Conservation (phyloP, 1,139 yeast genomes). For the Hyphopichia fennica region DNA sequence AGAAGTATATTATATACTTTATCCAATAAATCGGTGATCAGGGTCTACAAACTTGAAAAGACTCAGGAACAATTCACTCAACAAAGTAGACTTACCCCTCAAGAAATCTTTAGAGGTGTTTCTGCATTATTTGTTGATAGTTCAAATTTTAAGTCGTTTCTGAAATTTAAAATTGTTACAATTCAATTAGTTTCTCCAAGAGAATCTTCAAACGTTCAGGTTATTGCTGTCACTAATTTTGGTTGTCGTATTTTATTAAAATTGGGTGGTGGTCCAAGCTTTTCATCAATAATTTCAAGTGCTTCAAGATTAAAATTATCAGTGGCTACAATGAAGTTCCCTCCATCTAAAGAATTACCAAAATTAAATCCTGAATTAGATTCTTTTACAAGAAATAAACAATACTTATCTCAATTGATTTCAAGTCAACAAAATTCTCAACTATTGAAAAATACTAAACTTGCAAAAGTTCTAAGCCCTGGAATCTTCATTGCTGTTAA, state of each 20-base stretch:
- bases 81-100: constrained; percentile 43
- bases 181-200: constrained; percentile 59
- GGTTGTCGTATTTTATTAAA: constrained; percentile 81
- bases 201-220: constrained; percentile 71
- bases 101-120: constrained; percentile 55
- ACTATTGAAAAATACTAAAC: constrained; percentile 46
- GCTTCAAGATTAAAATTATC: constrained; percentile 33
- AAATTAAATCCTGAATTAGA: constrained; percentile 52
- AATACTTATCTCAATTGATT: constrained; percentile 41
- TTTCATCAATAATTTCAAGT: constrained; percentile 28
- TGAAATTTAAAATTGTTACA: constrained; percentile 56
- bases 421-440: constrained; percentile 47
- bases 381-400: constrained; percentile 44
- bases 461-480: constrained; percentile 67
- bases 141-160: constrained; percentile 42
- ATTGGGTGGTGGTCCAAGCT: constrained; percentile 33
- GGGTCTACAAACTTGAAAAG: constrained; percentile 64
- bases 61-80: constrained; percentile 38
- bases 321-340: constrained; percentile 65
- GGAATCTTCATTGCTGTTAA: constrained; percentile 68
- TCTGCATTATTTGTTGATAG: constrained; percentile 54
- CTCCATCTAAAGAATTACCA: constrained; percentile 68
- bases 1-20: constrained; percentile 78
- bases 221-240: constrained; percentile 81
- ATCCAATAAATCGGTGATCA: constrained; percentile 77